Evolutionary conservation across 1,284 basidiomycete species (phyloP).

Genomic region (Ceratorhiza oryzae-sativae): DNA sequence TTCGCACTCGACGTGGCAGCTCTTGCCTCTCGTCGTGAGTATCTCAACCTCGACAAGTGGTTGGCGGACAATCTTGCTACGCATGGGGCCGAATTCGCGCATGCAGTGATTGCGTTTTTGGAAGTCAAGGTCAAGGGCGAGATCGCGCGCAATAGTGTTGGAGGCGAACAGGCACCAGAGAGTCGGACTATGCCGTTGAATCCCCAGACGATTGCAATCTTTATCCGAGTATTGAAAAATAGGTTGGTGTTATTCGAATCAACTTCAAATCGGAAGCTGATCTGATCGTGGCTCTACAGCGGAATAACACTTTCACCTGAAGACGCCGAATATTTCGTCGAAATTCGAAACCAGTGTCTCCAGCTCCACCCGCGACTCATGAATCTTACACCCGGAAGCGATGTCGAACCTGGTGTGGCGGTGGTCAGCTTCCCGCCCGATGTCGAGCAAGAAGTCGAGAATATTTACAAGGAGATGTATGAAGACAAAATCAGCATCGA

Average conservation of each 20-base stretch:
- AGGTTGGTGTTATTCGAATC: constrained; percentile 60
- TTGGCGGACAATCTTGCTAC: constrained; percentile 83
- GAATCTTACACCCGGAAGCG: constrained; percentile 89
- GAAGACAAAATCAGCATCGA: constrained; percentile 93
- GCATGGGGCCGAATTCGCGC: constrained; percentile 86
- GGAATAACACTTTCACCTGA: constrained; percentile 62
- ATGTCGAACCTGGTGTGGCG: constrained; percentile 89
- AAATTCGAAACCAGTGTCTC: constrained; percentile 91
- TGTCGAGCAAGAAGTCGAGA: constrained; percentile 92
- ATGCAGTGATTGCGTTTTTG: constrained; percentile 85
- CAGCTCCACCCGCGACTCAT: constrained; percentile 97
- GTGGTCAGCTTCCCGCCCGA: constrained; percentile 89
- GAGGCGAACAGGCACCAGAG: constrained; percentile 78
- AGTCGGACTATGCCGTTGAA: constrained; percentile 82
- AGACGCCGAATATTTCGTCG: constrained; percentile 89
- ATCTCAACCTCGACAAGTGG: constrained; percentile 97
- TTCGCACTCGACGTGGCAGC: constrained; percentile 94
- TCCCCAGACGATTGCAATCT: constrained; percentile 88
- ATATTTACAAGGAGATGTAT: constrained; percentile 98
- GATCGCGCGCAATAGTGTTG: constrained; percentile 58
- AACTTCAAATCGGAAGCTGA: not conserved
- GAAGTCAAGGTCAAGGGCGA: constrained; percentile 92
- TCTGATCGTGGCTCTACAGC: constrained; percentile 39
- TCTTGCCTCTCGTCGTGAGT: constrained; percentile 89
- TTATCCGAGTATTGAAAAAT: constrained; percentile 84